Evolutionary conservation across 2,329 filamentous ascomycete genomes (phyloP).

Genomic region (Aaosphaeria arxii): DNA sequence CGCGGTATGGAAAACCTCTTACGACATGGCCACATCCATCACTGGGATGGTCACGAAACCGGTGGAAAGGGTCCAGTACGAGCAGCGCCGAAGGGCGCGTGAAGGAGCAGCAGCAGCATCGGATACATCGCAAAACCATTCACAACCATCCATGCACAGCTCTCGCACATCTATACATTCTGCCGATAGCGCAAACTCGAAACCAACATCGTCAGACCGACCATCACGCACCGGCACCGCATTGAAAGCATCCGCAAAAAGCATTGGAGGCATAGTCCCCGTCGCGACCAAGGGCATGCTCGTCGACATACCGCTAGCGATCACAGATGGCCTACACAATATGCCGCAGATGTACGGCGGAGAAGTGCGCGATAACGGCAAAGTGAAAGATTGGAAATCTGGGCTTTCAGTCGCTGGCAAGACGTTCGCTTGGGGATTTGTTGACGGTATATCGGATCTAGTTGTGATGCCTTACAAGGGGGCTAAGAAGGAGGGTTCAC

Average conservation of each 20-base stretch:
- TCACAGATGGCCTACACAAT: conserved; percentile 15
- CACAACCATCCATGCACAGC: too few species aligned
- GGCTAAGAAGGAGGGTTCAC: conserved; percentile 16
- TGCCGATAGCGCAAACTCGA: not conserved
- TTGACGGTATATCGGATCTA: conserved; percentile 20
- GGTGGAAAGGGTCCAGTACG: conserved; percentile 10
- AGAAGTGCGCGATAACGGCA: conserved; percentile 66
- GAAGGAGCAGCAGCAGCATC: not conserved
- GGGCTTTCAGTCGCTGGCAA: conserved; percentile 16
- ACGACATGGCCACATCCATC: conserved; percentile 56
- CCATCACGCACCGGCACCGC: not conserved
- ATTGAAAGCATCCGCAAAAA: conserved; percentile 8
- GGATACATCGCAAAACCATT: not conserved
- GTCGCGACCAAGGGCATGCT: conserved; percentile 22
- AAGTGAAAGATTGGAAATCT: conserved; percentile 67
- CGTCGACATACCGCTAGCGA: conserved; percentile 28
- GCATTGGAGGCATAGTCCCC: conserved; percentile 9
- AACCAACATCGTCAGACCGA: not conserved
- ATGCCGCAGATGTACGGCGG: conserved; percentile 68
- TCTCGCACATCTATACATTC: too few species aligned
- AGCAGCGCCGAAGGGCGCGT: conserved; percentile 5
- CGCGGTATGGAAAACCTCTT: conserved; percentile 54
- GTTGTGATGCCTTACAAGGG: conserved; percentile 17
- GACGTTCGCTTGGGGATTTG: conserved; percentile 18
- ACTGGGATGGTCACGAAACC: conserved; percentile 49